Evolutionary conservation across 2,329 filamentous ascomycete species (phyloP), one percentile per base, ranked within the genome.

Genomic region (Ilyonectria destructans): DNA sequence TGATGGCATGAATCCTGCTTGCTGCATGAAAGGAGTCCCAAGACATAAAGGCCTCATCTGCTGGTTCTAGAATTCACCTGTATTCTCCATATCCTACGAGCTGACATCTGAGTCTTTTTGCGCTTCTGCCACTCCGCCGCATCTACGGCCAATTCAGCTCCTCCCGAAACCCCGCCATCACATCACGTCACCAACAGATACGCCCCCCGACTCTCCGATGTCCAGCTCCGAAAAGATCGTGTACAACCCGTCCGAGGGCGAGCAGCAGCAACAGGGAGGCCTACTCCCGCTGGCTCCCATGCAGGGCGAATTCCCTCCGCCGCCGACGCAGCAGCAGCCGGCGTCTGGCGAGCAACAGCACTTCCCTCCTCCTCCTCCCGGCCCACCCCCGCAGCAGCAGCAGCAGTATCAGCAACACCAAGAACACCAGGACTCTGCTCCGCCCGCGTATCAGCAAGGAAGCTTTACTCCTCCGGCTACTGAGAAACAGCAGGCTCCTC

Each of bases 331-430:
- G 4, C 35, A 58, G 19, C 37, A 31, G 45, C 65, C 33, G 29
- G 48, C 19, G 69, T 29, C 65, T 1, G 55, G 73, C 43, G 58
- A 77, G 45, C 67, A 68, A 48, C 71, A 68, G 19, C 62, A 77
- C 48, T 76, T 74, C 63, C 75, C 77, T 10, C 75, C 75, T 15
- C 75, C 75, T 66, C 75, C 75, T 62, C 69, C 72, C 0, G 72
- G 74, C 12, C 73, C 74, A 43, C 70, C 76, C 31, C 71, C 70
- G 29, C 51, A 69, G 3, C 68, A 71, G 5, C 73, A 71, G 6
- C 72, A 23, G 37, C 54, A 63, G 62, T 15, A 72, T 61, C 26
- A 71, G 12, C 45, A 68, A 12, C 51, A 68, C 4, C 73, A 23
- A 29, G 54, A 63, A 66, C 26, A 71, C 61, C 33, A 71, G 6